Conservation (phyloP, 2,329 filamentous ascomycete species). For the Cladobotryum protrusum region DNA sequence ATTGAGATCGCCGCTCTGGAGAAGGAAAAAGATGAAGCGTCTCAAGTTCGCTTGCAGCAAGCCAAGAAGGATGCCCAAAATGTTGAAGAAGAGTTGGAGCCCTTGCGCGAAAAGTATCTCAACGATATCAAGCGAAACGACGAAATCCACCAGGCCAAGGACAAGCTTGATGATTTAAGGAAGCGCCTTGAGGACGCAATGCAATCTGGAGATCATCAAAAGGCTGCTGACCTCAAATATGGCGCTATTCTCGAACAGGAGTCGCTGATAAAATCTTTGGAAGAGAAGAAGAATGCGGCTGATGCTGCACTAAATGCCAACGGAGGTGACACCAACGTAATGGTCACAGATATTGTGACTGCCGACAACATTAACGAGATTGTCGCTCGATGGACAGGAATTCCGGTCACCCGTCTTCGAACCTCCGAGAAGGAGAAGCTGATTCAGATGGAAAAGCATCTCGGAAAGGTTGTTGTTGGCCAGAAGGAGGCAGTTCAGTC, state of each 20-base stretch:
- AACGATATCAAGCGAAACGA: slow-evolving; percentile 86
- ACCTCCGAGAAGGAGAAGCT: slow-evolving; percentile 98
- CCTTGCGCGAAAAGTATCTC: slow-evolving; percentile 91
- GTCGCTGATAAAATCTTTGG: slow-evolving; percentile 69
- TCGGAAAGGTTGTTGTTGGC: slow-evolving; percentile 80
- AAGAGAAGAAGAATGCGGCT: slow-evolving; percentile 70
- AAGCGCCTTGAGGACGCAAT: slow-evolving; percentile 93
- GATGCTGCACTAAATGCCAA: slow-evolving; percentile 61
- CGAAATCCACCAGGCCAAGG: slow-evolving; percentile 87
- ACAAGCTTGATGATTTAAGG: slow-evolving; percentile 87
- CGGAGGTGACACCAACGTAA: slow-evolving; percentile 58
- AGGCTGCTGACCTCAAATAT: slow-evolving; percentile 91
- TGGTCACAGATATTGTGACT: slow-evolving; percentile 89
- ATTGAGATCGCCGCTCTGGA: slow-evolving; percentile 96
- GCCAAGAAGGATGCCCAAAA: slow-evolving; percentile 91
- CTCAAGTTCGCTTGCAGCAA: slow-evolving; percentile 71
- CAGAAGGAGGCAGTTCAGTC: slow-evolving; percentile 90
- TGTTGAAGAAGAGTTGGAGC: slow-evolving; percentile 85
- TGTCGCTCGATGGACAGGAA: slow-evolving; percentile 95
- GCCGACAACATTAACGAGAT: slow-evolving; percentile 99
- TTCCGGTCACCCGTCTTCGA: slow-evolving; percentile 87
- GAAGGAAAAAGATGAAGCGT: slow-evolving; percentile 91
- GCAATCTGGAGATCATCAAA: slow-evolving; percentile 74
- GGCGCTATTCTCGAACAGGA: slow-evolving; percentile 95
- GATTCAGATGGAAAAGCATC: slow-evolving; percentile 88